Percentiles rank a stretch among this genome's conserved stretches.
Conservation (phyloP, 1,284 basidiomycete species). For the Trichosporon asahii region DNA sequence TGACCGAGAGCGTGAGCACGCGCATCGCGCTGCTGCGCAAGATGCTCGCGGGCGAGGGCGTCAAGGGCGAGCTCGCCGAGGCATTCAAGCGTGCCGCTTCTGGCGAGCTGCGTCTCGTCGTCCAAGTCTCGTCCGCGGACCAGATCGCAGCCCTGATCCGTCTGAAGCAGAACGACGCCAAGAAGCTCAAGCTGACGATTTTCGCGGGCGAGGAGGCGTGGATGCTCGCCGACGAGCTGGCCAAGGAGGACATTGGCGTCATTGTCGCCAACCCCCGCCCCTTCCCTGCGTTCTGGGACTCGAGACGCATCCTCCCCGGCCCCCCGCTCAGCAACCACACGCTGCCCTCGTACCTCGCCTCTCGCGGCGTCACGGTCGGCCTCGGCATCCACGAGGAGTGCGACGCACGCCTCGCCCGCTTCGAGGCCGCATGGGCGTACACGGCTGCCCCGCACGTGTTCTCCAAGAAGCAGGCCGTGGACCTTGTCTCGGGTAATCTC, state of each 20-base stretch:
- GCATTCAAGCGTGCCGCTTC: constrained; percentile 61
- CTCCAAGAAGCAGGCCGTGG: constrained; percentile 58
- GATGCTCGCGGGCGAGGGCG: constrained; percentile 53
- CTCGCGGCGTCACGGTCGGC: constrained; percentile 69
- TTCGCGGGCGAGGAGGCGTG: constrained; percentile 68
- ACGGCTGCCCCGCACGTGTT: constrained; percentile 55
- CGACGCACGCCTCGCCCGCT: constrained; percentile 64
- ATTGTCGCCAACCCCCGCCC: constrained; percentile 64
- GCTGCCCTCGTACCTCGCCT: constrained; percentile 61
- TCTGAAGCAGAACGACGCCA: constrained; percentile 69
- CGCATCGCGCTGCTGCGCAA: constrained; percentile 67
- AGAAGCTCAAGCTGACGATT: constrained; percentile 54
- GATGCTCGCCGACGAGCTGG: constrained; percentile 67
- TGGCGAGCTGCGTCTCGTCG: constrained; percentile 64
- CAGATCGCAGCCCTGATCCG: constrained; percentile 69
- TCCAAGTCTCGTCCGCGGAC: constrained; percentile 68
- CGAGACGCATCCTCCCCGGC: constrained; percentile 65
- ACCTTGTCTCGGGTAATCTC: constrained; percentile 62
- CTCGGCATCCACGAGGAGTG: constrained; percentile 63
- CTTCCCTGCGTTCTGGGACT: constrained; percentile 67
- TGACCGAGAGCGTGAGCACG: constrained; percentile 59
- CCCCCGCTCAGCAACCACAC: constrained; percentile 68
- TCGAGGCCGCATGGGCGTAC: constrained; percentile 66
- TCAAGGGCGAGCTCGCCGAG: constrained; percentile 52
- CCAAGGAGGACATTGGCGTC: constrained; percentile 65